Conservation (phyloP, 129 eudicot species). For the Artemisia tridentata region DNA sequence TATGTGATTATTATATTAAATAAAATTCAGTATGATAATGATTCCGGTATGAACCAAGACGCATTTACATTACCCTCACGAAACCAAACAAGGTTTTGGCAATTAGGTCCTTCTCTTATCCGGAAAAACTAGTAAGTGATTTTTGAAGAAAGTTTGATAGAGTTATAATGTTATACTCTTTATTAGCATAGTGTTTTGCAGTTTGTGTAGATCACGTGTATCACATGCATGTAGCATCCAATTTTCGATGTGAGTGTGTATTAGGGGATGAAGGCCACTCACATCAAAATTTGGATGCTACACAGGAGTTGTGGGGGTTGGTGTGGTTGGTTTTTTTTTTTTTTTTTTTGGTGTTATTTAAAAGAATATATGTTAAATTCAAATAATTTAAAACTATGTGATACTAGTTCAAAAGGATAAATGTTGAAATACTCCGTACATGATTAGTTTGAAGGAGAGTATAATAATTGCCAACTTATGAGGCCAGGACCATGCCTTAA, state of each 20-base stretch:
- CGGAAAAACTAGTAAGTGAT: not conserved
- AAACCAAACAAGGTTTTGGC: not conserved
- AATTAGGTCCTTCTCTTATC: not conserved
- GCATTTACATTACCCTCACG: not conserved
- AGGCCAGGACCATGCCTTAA: conserved; percentile 17
- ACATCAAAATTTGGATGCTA: too few relatives aligned
- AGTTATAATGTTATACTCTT: not conserved
- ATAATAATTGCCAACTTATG: conserved; percentile 4
- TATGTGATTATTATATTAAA: too few relatives aligned
- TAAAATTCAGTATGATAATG: too few relatives aligned
- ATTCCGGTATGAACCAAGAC: too few relatives aligned
- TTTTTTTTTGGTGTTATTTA: not conserved
- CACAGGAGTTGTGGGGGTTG: not conserved
- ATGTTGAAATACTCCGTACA: not conserved
- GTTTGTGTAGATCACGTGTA: not conserved
- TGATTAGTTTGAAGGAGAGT: not conserved
- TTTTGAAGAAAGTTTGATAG: not conserved
- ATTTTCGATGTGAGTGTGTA: not conserved
- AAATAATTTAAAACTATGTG: not conserved
- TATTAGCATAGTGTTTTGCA: not conserved
- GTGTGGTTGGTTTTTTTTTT: not conserved
- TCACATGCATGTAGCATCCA: not conserved
- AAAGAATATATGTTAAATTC: not conserved
- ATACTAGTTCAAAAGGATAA: not conserved
- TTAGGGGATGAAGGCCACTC: not conserved